These are phyloP conservation scores for Periconia digitata DNA, from an alignment of 2,329 filamentous ascomycete genomes.

Conservation along the genomic window DNA sequence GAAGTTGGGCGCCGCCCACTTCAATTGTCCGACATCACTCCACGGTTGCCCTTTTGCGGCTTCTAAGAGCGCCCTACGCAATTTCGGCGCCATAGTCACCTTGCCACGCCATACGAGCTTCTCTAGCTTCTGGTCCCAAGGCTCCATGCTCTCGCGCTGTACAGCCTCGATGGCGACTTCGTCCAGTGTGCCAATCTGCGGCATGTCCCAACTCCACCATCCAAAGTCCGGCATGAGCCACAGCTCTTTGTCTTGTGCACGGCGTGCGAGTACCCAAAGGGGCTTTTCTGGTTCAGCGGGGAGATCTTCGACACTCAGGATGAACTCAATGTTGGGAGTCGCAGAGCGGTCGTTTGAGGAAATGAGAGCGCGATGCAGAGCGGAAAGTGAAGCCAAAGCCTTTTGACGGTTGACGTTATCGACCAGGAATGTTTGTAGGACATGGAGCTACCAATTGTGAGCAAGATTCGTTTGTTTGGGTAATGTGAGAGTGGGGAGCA, in stretches of 20 bases:
- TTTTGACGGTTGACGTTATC: slow-evolving; percentile 39
- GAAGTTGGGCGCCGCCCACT: slow-evolving; percentile 31
- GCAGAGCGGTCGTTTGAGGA: slow-evolving; percentile 21
- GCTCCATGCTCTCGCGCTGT: slow-evolving; percentile 28
- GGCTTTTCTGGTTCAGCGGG: slow-evolving; percentile 32
- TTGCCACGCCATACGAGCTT: slow-evolving; percentile 39
- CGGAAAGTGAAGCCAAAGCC: slow-evolving; percentile 29
- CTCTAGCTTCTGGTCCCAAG: slow-evolving; percentile 35
- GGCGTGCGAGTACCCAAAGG: slow-evolving; percentile 36
- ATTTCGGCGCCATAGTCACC: slow-evolving; percentile 33
- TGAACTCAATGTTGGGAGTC: slow-evolving; percentile 37
- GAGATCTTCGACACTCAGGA: slow-evolving; percentile 37
- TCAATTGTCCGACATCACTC: slow-evolving; percentile 36
- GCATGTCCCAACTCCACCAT: slow-evolving; percentile 40
- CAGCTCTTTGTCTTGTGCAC: slow-evolving; percentile 31
- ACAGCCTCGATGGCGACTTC: slow-evolving; percentile 31
- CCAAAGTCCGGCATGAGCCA: slow-evolving; percentile 41
- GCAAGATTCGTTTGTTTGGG: slow-evolving; percentile 5
- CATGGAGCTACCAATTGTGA: slow-evolving; percentile 24
- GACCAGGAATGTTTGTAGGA: slow-evolving; percentile 35
- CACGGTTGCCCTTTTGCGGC: slow-evolving; percentile 32
- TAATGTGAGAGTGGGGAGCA: neutral
- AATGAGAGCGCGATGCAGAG: slow-evolving; percentile 33
- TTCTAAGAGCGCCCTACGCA: slow-evolving; percentile 31
- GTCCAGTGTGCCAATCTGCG: slow-evolving; percentile 30